Conservation (phyloP, 768 basidiomycete species). For the Boletus bicolor region DNA sequence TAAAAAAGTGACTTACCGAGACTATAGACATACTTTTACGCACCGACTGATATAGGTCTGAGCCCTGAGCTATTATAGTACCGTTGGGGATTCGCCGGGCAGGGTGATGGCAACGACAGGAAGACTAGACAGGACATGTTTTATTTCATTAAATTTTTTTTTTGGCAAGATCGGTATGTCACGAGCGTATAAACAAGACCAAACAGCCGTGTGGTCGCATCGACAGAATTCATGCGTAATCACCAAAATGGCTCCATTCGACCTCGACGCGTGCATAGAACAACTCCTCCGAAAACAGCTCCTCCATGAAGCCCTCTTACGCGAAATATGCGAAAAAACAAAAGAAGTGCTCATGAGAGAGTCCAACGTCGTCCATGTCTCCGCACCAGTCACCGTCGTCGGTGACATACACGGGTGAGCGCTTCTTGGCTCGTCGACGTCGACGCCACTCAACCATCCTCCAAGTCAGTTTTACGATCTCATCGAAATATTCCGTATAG, state of each 20-base stretch:
- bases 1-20: constrained; percentile 14
- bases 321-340: constrained; percentile 99
- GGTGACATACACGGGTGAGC: constrained; percentile 98
- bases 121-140: not conserved
- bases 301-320: constrained; percentile 87
- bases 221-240: constrained; percentile 4
- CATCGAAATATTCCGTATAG: constrained; percentile 98
- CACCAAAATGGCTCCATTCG: constrained; percentile 56
- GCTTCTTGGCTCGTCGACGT: constrained; percentile 10
- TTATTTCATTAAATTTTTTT: constrained; percentile 15
- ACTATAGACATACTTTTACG: constrained; percentile 15
- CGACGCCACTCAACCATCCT: constrained; percentile 34
- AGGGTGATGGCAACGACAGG: not conserved
- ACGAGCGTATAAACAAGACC: constrained; percentile 11
- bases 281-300: constrained; percentile 90
- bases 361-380: constrained; percentile 96
- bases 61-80: constrained; percentile 11
- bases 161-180: constrained; percentile 9
- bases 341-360: constrained; percentile 99
- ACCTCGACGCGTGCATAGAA: constrained; percentile 94
- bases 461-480: constrained; percentile 98
- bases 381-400: constrained; percentile 95
- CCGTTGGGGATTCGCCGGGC: constrained; percentile 1
- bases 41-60: constrained; percentile 7
- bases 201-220: constrained; percentile 16